Percentiles rank a stretch among this genome's conserved stretches.
These are phyloP conservation scores for Gossypium rotundifolium DNA, from an alignment of 345 rosid species.

Conservation along the genomic window DNA sequence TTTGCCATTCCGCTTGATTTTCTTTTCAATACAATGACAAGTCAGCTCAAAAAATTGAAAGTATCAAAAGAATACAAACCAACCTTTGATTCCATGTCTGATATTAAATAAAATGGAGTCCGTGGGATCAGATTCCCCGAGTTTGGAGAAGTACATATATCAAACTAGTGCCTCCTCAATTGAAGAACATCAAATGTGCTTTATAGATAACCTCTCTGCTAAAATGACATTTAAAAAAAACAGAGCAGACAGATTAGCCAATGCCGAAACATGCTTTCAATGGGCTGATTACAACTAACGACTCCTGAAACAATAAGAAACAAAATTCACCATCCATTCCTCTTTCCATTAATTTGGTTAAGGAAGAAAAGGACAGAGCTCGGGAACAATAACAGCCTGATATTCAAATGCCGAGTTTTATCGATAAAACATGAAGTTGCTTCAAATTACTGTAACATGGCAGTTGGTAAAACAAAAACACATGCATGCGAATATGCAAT, in stretches of 20 bases:
- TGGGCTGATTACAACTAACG: neutral
- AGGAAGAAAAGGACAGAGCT: no score
- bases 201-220: slow-evolving; percentile 49
- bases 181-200: slow-evolving; percentile 26
- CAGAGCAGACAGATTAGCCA: neutral
- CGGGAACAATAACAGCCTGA: no score
- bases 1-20: neutral
- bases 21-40: neutral
- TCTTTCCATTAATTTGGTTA: no score
- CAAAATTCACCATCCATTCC: no score
- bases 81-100: neutral
- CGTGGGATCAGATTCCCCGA: slow-evolving; percentile 5
- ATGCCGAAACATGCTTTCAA: neutral
- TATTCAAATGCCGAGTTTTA: neutral
- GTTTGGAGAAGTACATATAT: no score
- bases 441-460: neutral
- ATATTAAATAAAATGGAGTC: neutral
- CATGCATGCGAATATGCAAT: neutral
- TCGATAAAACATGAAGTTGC: neutral
- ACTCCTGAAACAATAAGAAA: no score
- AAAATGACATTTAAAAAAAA: neutral
- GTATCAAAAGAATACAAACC: neutral
- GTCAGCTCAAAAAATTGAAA: neutral
- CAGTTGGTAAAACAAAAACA: neutral
- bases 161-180: neutral